Evolutionary conservation across 805 yeast species (phyloP), one percentile per base, ranked within the genome.

Genomic region (Saturnispora sekii): DNA sequence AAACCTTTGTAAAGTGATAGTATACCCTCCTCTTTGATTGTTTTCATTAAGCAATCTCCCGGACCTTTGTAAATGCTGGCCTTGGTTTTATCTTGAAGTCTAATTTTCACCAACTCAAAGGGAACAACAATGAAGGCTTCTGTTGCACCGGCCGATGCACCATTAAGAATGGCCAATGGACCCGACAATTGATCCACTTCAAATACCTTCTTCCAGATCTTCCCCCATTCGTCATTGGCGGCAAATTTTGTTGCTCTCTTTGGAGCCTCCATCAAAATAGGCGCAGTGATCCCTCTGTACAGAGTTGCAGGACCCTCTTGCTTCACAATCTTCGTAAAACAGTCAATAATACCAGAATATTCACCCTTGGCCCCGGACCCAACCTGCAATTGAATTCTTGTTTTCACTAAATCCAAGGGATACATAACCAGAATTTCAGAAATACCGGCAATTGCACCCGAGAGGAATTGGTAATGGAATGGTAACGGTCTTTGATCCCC

Each of bases 221-320:
- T 82, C 43, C 95, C 90, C 83, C 95, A 93, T 64, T 87, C 94
- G 62, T 93, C 98, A 62, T 93, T 93, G 50, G 97, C 96, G 43
- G 97, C 97, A 62, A 93, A 93, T 66, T 93, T 93, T 53, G 96
- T 89, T 35, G 98, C 98, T 70, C 99, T 80, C 73, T 93, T 93
- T 52, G 98, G 98, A 11, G 97, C 98, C 66, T 93, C 99, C 98
- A 93, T 93, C 58, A 93, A 72, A 54, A 93, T 86, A 31, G 99
- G 99, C 18, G 98, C 96, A 29, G 84, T 69, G 57, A 93, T 93
- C 53, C 99, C 99, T 61, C 89, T 80, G 68, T 93, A 93, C 47
- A 90, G 74, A 51, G 93, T 73, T 10, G 82, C 66, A 35, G 79
- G 73, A 42, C 98, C 98, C 65, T 93, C 98, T 54, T 77, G 79